phyloP scores from a whole-genome alignment of 2,329 filamentous ascomycete genomes.

The Microdochium bolleyi region DNA sequence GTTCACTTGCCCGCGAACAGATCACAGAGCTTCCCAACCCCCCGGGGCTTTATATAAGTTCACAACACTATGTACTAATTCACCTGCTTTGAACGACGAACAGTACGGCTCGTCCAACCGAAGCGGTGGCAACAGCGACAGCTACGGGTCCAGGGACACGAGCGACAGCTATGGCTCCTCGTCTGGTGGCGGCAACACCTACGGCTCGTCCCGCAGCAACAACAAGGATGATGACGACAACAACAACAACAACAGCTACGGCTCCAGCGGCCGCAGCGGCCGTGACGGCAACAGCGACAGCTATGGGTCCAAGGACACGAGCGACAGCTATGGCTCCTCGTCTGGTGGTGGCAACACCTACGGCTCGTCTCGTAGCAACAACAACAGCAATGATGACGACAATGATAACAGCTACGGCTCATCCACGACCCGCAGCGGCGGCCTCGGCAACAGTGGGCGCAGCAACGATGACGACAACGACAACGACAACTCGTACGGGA shows the following conservation, averaged over 20 bases:
- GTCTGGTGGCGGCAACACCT: slow-evolving; percentile 1
- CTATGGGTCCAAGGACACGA: slow-evolving; percentile 6
- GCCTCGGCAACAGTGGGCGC: not conserved
- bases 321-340: slow-evolving; percentile 11
- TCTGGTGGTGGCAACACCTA: slow-evolving; percentile 11
- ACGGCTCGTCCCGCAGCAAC: slow-evolving; percentile 5
- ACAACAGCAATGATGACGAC: not conserved
- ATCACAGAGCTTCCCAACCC: not conserved
- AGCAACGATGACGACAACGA: not conserved
- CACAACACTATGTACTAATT: too few relatives aligned
- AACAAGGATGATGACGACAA: too few relatives aligned
- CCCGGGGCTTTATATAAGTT: too few relatives aligned
- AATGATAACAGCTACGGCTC: not conserved
- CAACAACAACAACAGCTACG: slow-evolving; percentile 10
- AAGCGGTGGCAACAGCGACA: slow-evolving; percentile 1
- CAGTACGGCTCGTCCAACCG: not conserved
- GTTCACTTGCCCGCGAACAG: too few relatives aligned
- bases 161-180: slow-evolving; percentile 10
- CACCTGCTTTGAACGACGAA: not conserved
- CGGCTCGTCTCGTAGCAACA: slow-evolving; percentile 2
- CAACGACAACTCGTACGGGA: not conserved
- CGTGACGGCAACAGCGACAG: slow-evolving; percentile 1
- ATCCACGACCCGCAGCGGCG: not conserved
- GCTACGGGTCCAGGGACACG: slow-evolving; percentile 5
- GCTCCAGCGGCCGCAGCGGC: slow-evolving; percentile 3